These are phyloP conservation scores for Cryptococcus sp. DNA, from an alignment of 1,284 basidiomycete genomes.

Conservation along the genomic window DNA sequence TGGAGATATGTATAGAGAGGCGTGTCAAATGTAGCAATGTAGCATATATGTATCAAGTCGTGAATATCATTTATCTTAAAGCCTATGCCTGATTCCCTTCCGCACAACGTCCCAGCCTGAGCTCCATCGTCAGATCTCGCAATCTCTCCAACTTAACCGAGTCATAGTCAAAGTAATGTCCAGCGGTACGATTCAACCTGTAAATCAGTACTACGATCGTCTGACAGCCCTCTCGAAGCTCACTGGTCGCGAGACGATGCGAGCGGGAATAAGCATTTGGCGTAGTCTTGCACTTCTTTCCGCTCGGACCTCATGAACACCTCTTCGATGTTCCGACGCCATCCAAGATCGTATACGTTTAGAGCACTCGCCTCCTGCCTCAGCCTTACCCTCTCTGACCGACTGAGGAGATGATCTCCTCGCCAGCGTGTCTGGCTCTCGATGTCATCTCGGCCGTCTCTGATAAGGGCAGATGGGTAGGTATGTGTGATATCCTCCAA, in stretches of 20 bases:
- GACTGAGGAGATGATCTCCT: conserved; percentile 68
- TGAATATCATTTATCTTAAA: too few species aligned
- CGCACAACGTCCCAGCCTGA: conserved; percentile 7
- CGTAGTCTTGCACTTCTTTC: conserved; percentile 1
- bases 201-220: background rate
- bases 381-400: conserved; percentile 63
- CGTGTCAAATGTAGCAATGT: too few species aligned
- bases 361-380: conserved; percentile 63
- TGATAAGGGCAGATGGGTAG: conserved; percentile 47
- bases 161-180: conserved; percentile 37
- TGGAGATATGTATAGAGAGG: too few species aligned
- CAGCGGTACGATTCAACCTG: conserved; percentile 14
- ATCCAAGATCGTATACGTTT: conserved; percentile 71
- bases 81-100: too few species aligned
- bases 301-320: background rate
- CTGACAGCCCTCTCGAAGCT: background rate
- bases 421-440: conserved; percentile 32
- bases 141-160: conserved; percentile 20
- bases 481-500: conserved; percentile 74
- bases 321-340: conserved; percentile 56
- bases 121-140: conserved; percentile 23
- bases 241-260: conserved; percentile 4
- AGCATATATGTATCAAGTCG: too few species aligned
- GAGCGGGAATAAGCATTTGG: conserved; percentile 16
- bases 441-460: conserved; percentile 3